Percentiles rank a stretch among this genome's conserved stretches.
phyloP scores from a whole-genome alignment of 805 yeast genomes.

The Wickerhamomyces kurtzmanii region DNA sequence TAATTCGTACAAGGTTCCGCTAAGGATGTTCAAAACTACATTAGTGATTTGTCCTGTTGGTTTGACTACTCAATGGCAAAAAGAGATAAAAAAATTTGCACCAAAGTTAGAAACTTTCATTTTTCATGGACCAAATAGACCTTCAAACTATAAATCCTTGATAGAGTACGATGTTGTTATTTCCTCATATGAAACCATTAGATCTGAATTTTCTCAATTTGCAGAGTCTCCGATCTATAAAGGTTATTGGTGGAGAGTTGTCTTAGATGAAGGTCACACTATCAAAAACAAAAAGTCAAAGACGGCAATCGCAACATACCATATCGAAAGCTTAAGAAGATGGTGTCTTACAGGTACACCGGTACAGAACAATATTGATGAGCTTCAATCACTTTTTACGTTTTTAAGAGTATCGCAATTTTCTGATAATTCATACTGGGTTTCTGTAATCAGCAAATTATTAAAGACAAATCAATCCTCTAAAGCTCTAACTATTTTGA shows the following conservation, averaged over 20 bases:
- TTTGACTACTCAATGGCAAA: conserved; percentile 62
- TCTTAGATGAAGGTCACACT: conserved; percentile 56
- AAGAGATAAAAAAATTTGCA: conserved; percentile 49
- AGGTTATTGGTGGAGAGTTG: conserved; percentile 35
- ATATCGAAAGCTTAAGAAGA: conserved; percentile 30
- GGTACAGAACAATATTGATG: conserved; percentile 44
- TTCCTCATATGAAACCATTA: conserved; percentile 57
- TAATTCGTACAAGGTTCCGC: conserved; percentile 9
- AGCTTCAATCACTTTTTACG: conserved; percentile 37
- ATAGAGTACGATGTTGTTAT: conserved; percentile 49
- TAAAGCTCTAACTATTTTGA: conserved; percentile 20
- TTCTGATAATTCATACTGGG: conserved; percentile 9
- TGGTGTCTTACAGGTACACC: conserved; percentile 66
- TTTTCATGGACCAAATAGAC: conserved; percentile 39
- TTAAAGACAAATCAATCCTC: conserved; percentile 28
- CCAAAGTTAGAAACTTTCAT: conserved; percentile 34
- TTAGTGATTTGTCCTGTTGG: conserved; percentile 72
- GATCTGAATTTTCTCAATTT: conserved; percentile 18
- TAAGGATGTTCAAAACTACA: conserved; percentile 25
- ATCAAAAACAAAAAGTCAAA: conserved; percentile 42
- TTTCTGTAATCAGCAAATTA: conserved; percentile 25
- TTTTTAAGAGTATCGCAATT: conserved; percentile 28
- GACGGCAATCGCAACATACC: conserved; percentile 33
- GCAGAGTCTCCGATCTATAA: conserved; percentile 16
- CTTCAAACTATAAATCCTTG: conserved; percentile 27